Evolutionary conservation across 2,329 filamentous ascomycete genomes (phyloP), one percentile per base, ranked within the genome.

Genomic region (Cryphonectria carpinicola): DNA sequence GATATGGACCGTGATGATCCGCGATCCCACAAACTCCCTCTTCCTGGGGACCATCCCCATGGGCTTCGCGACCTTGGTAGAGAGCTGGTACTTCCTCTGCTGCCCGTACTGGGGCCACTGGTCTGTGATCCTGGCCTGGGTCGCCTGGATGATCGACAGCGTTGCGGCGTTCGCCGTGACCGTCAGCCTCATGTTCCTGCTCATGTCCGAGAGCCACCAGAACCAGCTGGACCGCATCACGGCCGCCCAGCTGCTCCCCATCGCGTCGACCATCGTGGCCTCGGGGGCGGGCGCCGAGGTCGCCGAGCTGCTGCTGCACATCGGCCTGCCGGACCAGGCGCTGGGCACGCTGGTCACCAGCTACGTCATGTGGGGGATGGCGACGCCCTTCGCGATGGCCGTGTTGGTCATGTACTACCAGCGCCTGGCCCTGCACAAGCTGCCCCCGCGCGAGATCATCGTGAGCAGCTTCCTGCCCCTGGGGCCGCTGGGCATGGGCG

Each of bases 31-130:
- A 0, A 88, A 92, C 75, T 88, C 86, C 1, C 83, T 92, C 54
- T 92, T 92, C 74, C 78, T 91, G 19, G 90, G 86, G 0, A 88
- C 88, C 0, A 84, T 90, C 28, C 89, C 89, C 0, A 90, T 91
- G 85, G 88, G 86, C 0, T 83, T 92, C 43, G 85, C 87, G 0
- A 91, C 73, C 73, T 35, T 22, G 72, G 52, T 66, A 68, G 11
- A 41, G 17, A 41, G 65, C 52, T 66, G 52, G 65, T 41, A 14
- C 10, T 19, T 66, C 25, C 49, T 66, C 22, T 66, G 65, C 49
- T 66, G 65, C 35, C 65, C 65, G 10, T 66, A 66, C 52, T 66
- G 65, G 65, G 39, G 22, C 8, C 49, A 35, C 28, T 52, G 52
- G 41, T 43, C 62, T 5, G 43, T 22, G 22, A 82, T 85, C 72